A percentile compares a stretch with the other conserved stretches of the same genome.
phyloP scores from a whole-genome alignment of 805 yeast species.

The Scheffersomyces stipitis region DNA sequence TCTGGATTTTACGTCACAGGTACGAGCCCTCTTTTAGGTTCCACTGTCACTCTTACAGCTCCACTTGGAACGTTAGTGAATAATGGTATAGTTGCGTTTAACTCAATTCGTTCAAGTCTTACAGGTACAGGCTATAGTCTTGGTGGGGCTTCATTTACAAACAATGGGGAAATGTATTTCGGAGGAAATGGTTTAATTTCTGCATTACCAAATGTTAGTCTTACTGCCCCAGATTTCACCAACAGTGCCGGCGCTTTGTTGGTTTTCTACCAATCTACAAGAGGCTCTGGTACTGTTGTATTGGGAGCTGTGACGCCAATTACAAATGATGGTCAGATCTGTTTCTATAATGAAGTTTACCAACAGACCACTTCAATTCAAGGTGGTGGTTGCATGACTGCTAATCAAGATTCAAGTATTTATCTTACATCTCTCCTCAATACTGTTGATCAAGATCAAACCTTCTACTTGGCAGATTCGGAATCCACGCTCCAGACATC shows the following conservation, averaged over 20 bases:
- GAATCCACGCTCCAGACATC: slow-evolving; percentile 3
- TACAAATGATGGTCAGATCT: slow-evolving; percentile 19
- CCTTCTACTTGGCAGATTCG: slow-evolving; percentile 9
- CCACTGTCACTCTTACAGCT: slow-evolving; percentile 12
- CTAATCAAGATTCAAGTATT: neutral
- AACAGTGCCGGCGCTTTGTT: slow-evolving; percentile 21
- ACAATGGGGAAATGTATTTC: slow-evolving; percentile 24
- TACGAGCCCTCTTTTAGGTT: slow-evolving; percentile 12
- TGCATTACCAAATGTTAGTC: slow-evolving; percentile 12
- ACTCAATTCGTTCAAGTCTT: slow-evolving; percentile 15
- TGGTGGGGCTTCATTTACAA: slow-evolving; percentile 14
- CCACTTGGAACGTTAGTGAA: slow-evolving; percentile 10
- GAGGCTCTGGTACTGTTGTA: slow-evolving; percentile 11
- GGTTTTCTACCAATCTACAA: slow-evolving; percentile 11
- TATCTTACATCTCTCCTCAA: slow-evolving; percentile 1
- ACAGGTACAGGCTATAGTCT: slow-evolving; percentile 18
- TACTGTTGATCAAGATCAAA: slow-evolving; percentile 5
- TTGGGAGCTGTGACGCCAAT: slow-evolving; percentile 25
- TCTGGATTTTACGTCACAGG: slow-evolving; percentile 26
- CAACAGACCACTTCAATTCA: slow-evolving; percentile 18
- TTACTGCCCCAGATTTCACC: slow-evolving; percentile 13
- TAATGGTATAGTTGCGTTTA: slow-evolving; percentile 22
- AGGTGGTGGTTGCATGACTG: slow-evolving; percentile 25
- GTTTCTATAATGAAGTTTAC: slow-evolving; percentile 22
- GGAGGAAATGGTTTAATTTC: slow-evolving; percentile 17